Evolutionary conservation across 306 rosid genomes (phyloP).

Genomic region (Abrus pulchellus): DNA sequence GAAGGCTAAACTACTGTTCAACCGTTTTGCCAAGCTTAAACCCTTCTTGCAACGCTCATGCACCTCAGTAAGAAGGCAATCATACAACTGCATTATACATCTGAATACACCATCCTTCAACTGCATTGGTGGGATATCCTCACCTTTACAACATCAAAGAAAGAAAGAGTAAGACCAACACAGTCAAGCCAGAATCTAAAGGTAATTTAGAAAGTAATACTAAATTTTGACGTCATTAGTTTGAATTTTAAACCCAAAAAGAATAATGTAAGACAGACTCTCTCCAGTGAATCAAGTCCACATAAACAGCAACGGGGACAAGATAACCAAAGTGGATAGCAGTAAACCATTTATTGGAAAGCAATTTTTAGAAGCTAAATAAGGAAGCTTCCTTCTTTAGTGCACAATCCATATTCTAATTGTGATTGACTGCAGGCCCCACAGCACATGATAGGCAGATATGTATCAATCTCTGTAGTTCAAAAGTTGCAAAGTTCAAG

Average conservation of each 20-base stretch:
- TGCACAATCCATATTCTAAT: neutral
- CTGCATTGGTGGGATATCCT: constrained; percentile 99
- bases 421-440: neutral
- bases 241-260: constrained; percentile 1
- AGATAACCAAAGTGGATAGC: constrained; percentile 12
- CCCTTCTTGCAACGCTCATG: constrained; percentile 99
- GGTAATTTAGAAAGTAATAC: constrained; percentile 7
- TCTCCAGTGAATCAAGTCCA: neutral
- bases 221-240: constrained; percentile 2
- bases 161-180: constrained; percentile 28
- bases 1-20: constrained; percentile 98
- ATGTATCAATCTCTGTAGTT: neutral
- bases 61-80: constrained; percentile 97
- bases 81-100: constrained; percentile 98
- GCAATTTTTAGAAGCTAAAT: neutral
- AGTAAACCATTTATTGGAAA: neutral
- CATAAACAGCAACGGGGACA: constrained; percentile 5
- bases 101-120: constrained; percentile 96
- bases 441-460: neutral
- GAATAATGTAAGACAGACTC: neutral
- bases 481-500: constrained; percentile 23
- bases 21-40: constrained; percentile 89
- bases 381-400: neutral
- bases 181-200: constrained; percentile 35
- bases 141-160: constrained; percentile 66